Evolutionary conservation across 83 land plant genomes (phyloP), one percentile per base, ranked within the genome.

Genomic region (Diphasiastrum complanatum): DNA sequence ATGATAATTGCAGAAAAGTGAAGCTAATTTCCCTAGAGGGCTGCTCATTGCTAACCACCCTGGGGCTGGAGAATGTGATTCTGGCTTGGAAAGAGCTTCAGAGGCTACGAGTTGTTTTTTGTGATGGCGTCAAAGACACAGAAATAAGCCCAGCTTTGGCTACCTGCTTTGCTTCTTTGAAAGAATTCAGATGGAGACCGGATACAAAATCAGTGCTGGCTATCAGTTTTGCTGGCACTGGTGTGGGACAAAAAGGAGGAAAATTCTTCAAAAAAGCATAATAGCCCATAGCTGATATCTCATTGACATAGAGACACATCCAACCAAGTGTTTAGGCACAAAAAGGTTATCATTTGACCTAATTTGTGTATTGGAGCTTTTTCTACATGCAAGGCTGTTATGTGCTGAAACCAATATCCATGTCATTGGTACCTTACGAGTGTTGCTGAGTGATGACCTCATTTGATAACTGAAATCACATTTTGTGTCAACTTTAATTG

Each of bases 21-120:
- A 78, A 68, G 43, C 33, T 40, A 4, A 60, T 88, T 4, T 82
- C 80, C 6, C 37, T 88, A 46, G 87, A 88, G 66, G 91, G 95
- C 11, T 88, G 95, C 63, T 85, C 95, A 4, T 50, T 65, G 31
- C 55, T 88, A 46, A 85, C 95, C 32, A 78, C 73, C n/a, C 71
- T 66, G 38, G 87, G 91, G 16, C 47, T 88, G 45, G 91, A 88
- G 49, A 76, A 83, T 0, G 87, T 82, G 8, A 30, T 85, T 34
- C 72, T 76, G 40, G 74, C 76, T 36, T 88, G 83, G 84, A 71
- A 66, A 27, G 91, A 87, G 48, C 79, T 88, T 57, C 66, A 78
- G 51, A 69, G 64, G 26, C 78, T 88, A 24, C 65, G 61, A 52
- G 95, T 88, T 35, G 76, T 75, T 18, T 75, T 85, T 16, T 88